Evolutionary conservation across 768 basidiomycete species (phyloP), one percentile per base, ranked within the genome.

Genomic region (Mycena alexandri): DNA sequence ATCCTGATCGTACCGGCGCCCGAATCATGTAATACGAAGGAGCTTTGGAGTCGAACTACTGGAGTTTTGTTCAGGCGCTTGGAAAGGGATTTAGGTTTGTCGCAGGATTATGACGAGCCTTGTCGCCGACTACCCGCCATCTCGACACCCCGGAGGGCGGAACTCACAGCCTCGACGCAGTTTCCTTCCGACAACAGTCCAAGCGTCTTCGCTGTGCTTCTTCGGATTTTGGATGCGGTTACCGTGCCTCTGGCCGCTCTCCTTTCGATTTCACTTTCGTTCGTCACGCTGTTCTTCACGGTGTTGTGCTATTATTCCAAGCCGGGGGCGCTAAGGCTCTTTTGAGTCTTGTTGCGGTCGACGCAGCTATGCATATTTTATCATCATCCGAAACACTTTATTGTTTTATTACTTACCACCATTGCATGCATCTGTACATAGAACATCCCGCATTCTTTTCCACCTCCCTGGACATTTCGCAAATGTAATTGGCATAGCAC

Each of bases 261-360:
- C 61, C 43, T 82, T 48, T 77, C 79, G 14, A 69, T 82, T 58
- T 78, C 80, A 34, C 65, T 82, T 62, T 77, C 81, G 17, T 73
- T 81, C 44, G 75, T 80, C 16, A 80, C 80, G 29, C 55, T 83
- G 25, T 74, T 79, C 48, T 70, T 82, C 55, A 81, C 79, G 41
- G 72, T 84, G 51, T 67, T 83, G 42, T 83, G 81, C 67, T 84
- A 79, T 71, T 83, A 83, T 73, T 80, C 79, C 25, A 76, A 74
- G 46, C 80, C 81, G 7, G 72, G 74, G 47, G 77, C 79, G 34
- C 74, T 82, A 58, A 74, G 81, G 58, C 76, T 81, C 56, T 67
- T 81, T 29, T 80, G 34, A 67, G 13, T 33, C 43, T 14, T 42
- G 1, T 42, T 41, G 7, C 53, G 19, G 24, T 8, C 29, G n/a